Percentiles rank a stretch among this genome's conserved stretches.
These are phyloP conservation scores for Linnemannia schmuckeri DNA, from an alignment of 192 early-diverging fungal genomes.

Conservation along the genomic window DNA sequence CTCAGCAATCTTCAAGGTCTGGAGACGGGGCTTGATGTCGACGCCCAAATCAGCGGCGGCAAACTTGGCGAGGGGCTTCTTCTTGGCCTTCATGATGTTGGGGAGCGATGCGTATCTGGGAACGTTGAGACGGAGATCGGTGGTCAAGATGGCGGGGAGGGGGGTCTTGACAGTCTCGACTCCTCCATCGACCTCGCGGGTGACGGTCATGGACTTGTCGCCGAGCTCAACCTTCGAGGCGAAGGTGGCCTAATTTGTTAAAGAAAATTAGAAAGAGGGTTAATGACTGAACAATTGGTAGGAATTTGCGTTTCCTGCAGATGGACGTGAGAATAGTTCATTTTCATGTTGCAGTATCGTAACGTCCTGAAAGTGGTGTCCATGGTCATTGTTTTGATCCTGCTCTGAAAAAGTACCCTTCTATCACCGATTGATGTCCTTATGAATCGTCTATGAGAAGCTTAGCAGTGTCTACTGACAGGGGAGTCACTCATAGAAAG, in stretches of 20 bases:
- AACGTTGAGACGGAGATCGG: conserved; percentile 95
- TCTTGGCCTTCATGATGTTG: conserved; percentile 99
- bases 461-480: neutral
- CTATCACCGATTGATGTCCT: no score
- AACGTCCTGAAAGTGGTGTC: no score
- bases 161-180: conserved; percentile 88
- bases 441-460: no score
- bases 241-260: conserved; percentile 85
- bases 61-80: conserved; percentile 91
- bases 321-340: no score
- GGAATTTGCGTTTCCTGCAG: neutral
- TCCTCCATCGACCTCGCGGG: conserved; percentile 98
- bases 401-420: no score
- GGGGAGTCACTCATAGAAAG: neutral
- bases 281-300: conserved; percentile 16
- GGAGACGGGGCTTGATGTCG: conserved; percentile 85
- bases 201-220: conserved; percentile 79
- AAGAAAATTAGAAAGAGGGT: conserved; percentile 12
- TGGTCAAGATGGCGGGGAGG: conserved; percentile 94
- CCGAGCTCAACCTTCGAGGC: conserved; percentile 94
- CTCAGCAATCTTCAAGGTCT: conserved; percentile 92
- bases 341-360: no score
- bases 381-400: no score
- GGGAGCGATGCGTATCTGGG: conserved; percentile 96
- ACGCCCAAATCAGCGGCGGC: conserved; percentile 85